Percentiles rank a stretch among this genome's conserved stretches.
Conservation (phyloP, 441 rosid genomes). For the Euphorbia schlechtendalii region DNA sequence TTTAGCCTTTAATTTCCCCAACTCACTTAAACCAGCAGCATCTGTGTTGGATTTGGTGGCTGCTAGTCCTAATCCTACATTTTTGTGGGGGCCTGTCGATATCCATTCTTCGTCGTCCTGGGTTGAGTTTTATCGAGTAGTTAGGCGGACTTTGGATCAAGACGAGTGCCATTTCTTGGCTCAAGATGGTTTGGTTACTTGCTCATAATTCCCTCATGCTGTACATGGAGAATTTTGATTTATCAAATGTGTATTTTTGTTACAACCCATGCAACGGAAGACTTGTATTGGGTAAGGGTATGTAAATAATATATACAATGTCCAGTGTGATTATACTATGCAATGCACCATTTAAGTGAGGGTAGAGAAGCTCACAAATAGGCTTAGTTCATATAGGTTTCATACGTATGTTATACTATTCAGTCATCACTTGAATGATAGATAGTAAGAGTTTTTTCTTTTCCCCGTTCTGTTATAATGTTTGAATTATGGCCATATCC, state of each 20-base stretch:
- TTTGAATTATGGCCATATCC: too few species aligned
- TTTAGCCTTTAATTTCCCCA: slow-evolving; percentile 88
- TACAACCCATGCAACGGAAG: slow-evolving; percentile 14
- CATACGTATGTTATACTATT: too few species aligned
- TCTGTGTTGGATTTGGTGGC: slow-evolving; percentile 83
- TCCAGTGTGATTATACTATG: too few species aligned
- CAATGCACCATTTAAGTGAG: slow-evolving; percentile 13
- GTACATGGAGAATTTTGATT: slow-evolving; percentile 25
- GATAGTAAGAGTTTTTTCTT: too few species aligned
- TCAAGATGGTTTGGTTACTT: slow-evolving; percentile 52
- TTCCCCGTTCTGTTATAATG: too few species aligned
- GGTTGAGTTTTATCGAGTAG: slow-evolving; percentile 60
- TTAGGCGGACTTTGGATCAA: slow-evolving; percentile 54
- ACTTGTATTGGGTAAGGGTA: slow-evolving; percentile 16
- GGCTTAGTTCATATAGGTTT: too few species aligned
- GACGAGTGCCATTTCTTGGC: slow-evolving; percentile 29
- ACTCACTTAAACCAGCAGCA: slow-evolving; percentile 55
- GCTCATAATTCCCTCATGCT: slow-evolving; percentile 47
- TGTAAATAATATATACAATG: slow-evolving; percentile 33
- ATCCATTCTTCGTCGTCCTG: slow-evolving; percentile 55
- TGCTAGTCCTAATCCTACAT: slow-evolving; percentile 81
- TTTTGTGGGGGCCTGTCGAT: slow-evolving; percentile 54
- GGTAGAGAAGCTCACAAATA: slow-evolving; percentile 13
- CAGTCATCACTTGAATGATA: too few species aligned
- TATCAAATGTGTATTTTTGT: slow-evolving; percentile 11